Evolutionary conservation across 2,329 filamentous ascomycete species (phyloP).

Genomic region (Grosmannia penicillata): DNA sequence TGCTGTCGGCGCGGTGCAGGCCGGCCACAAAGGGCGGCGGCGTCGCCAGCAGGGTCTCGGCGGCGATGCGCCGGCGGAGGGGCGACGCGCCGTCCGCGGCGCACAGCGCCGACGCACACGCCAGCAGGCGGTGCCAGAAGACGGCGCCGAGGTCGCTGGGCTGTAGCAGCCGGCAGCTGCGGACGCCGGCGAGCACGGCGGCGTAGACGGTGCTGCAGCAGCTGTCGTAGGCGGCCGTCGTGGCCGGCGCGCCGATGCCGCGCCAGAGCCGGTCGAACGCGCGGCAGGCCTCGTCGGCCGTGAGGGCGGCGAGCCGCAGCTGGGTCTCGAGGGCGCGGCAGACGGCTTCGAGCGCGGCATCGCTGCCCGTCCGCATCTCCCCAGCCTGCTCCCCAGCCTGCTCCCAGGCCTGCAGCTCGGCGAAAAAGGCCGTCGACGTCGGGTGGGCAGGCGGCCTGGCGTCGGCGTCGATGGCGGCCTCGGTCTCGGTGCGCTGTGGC

Average conservation of each 20-base stretch:
- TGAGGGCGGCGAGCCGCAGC: constrained; percentile 7
- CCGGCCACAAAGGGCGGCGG: constrained; percentile 2
- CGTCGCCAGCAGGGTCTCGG: constrained; percentile 2
- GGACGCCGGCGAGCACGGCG: constrained; percentile 5
- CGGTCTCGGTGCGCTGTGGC: too few species aligned
- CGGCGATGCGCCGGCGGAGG: neutral
- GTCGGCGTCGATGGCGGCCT: neutral
- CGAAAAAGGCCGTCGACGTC: constrained; percentile 2
- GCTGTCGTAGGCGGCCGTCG: constrained; percentile 3
- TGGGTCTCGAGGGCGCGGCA: constrained; percentile 7
- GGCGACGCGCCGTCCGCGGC: neutral
- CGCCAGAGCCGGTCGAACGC: constrained; percentile 3
- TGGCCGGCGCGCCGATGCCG: neutral
- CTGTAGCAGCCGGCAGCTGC: constrained; percentile 4
- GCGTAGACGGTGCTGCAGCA: constrained; percentile 3
- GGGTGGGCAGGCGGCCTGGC: too few species aligned
- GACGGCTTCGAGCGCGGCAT: neutral
- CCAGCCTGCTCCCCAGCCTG: neutral
- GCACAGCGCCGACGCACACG: neutral
- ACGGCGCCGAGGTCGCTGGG: constrained; percentile 3
- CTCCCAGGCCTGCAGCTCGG: constrained; percentile 5
- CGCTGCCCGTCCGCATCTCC: too few species aligned
- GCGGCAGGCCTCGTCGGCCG: constrained; percentile 4
- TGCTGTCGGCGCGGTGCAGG: neutral
- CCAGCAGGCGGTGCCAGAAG: constrained; percentile 7